These are phyloP conservation scores for Paramecium biaurelia DNA, from an alignment of 73 alveolate genomes.

Conservation along the genomic window DNA sequence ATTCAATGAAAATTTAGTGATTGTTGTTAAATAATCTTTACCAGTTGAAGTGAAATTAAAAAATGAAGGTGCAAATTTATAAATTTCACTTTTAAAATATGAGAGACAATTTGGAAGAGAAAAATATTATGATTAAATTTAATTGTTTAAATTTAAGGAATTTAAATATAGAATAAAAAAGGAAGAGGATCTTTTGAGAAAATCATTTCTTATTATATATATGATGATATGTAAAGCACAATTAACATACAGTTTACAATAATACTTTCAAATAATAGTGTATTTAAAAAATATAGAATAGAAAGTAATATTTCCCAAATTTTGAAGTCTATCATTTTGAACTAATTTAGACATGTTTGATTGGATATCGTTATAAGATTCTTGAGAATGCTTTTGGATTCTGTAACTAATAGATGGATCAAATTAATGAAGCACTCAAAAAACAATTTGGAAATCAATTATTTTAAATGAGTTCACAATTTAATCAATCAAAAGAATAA, in stretches of 20 bases:
- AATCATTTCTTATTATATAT: neutral
- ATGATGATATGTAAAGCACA: neutral
- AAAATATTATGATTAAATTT: neutral
- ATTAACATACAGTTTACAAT: neutral
- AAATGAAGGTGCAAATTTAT: neutral
- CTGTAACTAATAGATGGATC: neutral
- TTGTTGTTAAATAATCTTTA: neutral
- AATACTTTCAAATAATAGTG: neutral
- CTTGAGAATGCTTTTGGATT: conserved; percentile 17
- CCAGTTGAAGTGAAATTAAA: neutral
- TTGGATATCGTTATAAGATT: neutral
- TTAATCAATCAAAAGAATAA: neutral
- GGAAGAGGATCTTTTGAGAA: neutral
- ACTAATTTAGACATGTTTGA: neutral
- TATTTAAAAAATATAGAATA: neutral
- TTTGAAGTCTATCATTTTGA: neutral
- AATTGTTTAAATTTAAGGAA: neutral
- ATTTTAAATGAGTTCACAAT: neutral
- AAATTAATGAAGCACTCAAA: neutral
- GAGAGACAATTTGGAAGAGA: neutral
- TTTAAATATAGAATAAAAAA: neutral
- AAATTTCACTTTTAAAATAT: too few species aligned
- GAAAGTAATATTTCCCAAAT: neutral
- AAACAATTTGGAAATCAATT: neutral
- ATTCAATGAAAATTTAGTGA: neutral